Evolutionary conservation across 2,329 filamentous ascomycete genomes (phyloP).

Genomic region (Drechmeria coniospora): DNA sequence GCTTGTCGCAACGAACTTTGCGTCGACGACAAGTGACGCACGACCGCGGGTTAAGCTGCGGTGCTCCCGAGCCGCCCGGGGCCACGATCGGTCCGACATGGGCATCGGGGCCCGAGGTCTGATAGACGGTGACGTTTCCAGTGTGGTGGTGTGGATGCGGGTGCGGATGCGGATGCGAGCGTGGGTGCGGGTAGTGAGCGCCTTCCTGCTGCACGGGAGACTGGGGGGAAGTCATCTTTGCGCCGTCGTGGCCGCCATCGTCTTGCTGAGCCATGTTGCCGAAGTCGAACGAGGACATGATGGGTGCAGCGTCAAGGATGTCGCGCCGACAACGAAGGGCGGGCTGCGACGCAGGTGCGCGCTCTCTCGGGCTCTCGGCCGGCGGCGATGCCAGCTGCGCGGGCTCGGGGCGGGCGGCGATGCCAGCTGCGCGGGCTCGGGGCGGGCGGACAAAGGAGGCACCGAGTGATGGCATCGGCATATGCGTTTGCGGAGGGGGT

Average conservation of each 20-base stretch:
- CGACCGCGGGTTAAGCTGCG: constrained; percentile 29
- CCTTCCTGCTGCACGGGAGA: constrained; percentile 10
- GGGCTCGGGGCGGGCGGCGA: too few relatives aligned
- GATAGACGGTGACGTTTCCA: constrained; percentile 22
- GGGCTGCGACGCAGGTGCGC: too few relatives aligned
- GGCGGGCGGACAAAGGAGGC: too few relatives aligned
- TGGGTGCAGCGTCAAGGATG: neutral
- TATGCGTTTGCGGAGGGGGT: too few relatives aligned
- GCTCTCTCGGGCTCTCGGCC: too few relatives aligned
- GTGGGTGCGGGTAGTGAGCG: too few relatives aligned
- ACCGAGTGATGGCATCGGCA: too few relatives aligned
- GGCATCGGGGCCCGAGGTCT: constrained; percentile 23
- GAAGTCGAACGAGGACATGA: constrained; percentile 9
- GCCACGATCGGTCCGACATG: constrained; percentile 19
- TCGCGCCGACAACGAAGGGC: too few relatives aligned
- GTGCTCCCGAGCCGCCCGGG: constrained; percentile 15
- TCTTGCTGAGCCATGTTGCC: constrained; percentile 7
- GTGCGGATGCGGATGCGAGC: constrained; percentile 6
- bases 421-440: too few relatives aligned
- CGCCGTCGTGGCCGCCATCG: constrained; percentile 8
- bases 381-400: too few relatives aligned
- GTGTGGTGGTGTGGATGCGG: constrained; percentile 8
- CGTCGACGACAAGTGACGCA: constrained; percentile 36
- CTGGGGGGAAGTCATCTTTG: constrained; percentile 10
- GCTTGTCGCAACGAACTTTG: constrained; percentile 67